phyloP scores from a whole-genome alignment of 129 eudicot species.

The Flaveria trinervia region DNA sequence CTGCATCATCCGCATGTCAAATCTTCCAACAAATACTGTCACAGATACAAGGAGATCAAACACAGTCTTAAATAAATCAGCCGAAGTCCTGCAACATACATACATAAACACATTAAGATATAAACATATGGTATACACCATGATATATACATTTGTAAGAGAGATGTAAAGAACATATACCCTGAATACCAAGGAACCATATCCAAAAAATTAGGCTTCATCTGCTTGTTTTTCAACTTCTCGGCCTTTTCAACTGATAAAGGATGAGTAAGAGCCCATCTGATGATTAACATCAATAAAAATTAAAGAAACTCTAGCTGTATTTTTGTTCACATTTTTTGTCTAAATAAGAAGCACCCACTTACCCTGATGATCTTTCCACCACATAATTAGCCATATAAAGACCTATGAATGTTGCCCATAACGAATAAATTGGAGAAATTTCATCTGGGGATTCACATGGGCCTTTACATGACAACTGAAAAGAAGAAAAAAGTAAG shows the following conservation, averaged over 20 bases:
- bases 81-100: constrained; percentile 76
- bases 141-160: not conserved
- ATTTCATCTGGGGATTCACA: constrained; percentile 90
- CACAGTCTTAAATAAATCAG: constrained; percentile 94
- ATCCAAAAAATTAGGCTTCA: constrained; percentile 91
- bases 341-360: not conserved
- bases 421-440: constrained; percentile 94
- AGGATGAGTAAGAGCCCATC: constrained; percentile 99
- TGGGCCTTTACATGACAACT: constrained; percentile 84
- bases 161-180: constrained; percentile 34
- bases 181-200: constrained; percentile 99
- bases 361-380: constrained; percentile 98
- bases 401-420: constrained; percentile 99
- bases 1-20: constrained; percentile 99
- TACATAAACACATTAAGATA: not conserved
- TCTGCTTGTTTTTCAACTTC: constrained; percentile 81
- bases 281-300: constrained; percentile 34
- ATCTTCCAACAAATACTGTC: constrained; percentile 97
- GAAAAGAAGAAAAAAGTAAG: constrained; percentile 21
- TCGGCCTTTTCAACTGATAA: constrained; percentile 75
- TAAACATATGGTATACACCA: not conserved
- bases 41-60: constrained; percentile 96
- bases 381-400: constrained; percentile 97
- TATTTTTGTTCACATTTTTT: not conserved
- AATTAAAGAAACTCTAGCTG: not conserved